phyloP scores from a whole-genome alignment of 1,139 yeast species.

The Magnusiomyces sp. region DNA sequence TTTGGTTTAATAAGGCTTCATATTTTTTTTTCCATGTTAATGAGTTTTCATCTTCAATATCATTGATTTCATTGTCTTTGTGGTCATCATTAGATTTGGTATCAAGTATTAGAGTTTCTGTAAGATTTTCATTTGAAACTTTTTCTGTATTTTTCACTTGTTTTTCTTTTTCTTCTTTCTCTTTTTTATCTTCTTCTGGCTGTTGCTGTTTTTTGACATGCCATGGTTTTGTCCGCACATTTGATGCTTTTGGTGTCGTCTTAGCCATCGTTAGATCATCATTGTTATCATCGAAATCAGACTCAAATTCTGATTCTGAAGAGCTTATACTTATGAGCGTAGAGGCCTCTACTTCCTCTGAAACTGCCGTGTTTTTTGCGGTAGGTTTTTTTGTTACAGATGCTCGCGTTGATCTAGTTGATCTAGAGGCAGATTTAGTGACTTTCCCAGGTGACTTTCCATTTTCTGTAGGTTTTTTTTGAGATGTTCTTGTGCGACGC shows the following conservation, averaged over 20 bases:
- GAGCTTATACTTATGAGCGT: no score
- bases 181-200: constrained; percentile 3
- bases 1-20: constrained; percentile 7
- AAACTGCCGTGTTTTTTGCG: no score
- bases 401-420: no score
- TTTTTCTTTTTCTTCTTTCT: neutral
- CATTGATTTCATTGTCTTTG: no score
- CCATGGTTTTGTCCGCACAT: neutral
- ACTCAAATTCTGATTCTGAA: no score
- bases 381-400: no score
- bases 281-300: no score
- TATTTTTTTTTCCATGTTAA: constrained; percentile 11
- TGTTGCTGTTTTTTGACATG: neutral
- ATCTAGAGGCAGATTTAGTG: neutral
- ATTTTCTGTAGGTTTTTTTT: neutral
- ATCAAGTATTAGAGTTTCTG: no score
- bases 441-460: neutral
- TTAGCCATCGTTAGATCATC: no score
- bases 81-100: no score
- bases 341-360: no score
- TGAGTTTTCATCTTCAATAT: constrained; percentile 1
- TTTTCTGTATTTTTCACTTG: neutral
- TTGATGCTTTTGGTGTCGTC: no score
- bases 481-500: constrained; percentile 12
- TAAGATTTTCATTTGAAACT: neutral